These are phyloP conservation scores for Phaseolus coccineus DNA, from an alignment of 331 rosid species.

Conservation along the genomic window DNA sequence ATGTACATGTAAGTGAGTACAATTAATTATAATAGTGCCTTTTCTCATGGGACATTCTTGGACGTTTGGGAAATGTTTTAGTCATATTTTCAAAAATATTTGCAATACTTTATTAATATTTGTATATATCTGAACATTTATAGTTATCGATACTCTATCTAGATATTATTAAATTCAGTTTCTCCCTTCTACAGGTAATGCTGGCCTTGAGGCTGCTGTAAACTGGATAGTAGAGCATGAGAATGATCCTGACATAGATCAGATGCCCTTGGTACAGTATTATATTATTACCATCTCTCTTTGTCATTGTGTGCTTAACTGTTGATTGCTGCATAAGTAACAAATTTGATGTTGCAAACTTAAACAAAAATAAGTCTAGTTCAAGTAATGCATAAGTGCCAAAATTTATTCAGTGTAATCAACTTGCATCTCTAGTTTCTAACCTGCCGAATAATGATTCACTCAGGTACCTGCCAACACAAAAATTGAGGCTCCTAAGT, in stretches of 20 bases:
- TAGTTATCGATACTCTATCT: slow-evolving; percentile 23
- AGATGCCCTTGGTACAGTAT: slow-evolving; percentile 82
- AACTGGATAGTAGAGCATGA: slow-evolving; percentile 95
- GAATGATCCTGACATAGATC: slow-evolving; percentile 77
- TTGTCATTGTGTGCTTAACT: slow-evolving; percentile 22
- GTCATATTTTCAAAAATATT: not conserved
- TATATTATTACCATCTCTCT: slow-evolving; percentile 11
- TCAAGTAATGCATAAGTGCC: slow-evolving; percentile 25
- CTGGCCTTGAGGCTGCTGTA: slow-evolving; percentile 85
- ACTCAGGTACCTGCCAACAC: slow-evolving; percentile 74
- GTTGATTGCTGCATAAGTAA: slow-evolving; percentile 16
- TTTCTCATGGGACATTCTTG: not conserved
- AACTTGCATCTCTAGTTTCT: slow-evolving; percentile 44
- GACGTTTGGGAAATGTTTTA: not conserved
- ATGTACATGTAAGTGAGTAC: not conserved
- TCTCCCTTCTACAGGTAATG: slow-evolving; percentile 67
- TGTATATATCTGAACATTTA: slow-evolving; percentile 19
- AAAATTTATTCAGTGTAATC: slow-evolving; percentile 27
- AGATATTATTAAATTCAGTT: slow-evolving; percentile 36
- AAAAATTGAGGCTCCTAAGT: slow-evolving; percentile 75
- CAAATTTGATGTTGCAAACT: slow-evolving; percentile 15
- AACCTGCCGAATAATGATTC: slow-evolving; percentile 35
- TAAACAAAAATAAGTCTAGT: not conserved
- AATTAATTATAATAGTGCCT: not conserved
- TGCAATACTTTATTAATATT: slow-evolving; percentile 19